These are phyloP conservation scores for Jacaranda copaia DNA, from an alignment of 257 asterid genomes.

Conservation along the genomic window DNA sequence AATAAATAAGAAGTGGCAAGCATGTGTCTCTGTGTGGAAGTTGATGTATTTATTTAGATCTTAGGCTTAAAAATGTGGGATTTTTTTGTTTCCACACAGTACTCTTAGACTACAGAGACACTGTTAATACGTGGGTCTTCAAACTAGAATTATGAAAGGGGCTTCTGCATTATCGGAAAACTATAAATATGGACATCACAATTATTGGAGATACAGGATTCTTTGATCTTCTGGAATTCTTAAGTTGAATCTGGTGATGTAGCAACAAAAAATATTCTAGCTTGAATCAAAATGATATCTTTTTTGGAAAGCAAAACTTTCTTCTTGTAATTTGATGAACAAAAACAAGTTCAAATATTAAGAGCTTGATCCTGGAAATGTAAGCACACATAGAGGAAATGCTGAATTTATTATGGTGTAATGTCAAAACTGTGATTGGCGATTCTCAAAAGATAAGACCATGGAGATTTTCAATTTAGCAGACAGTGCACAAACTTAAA, in stretches of 20 bases:
- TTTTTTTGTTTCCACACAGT: neutral
- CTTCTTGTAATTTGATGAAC: no score
- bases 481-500: no score
- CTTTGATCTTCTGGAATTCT: constrained; percentile 9
- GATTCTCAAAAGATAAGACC: no score
- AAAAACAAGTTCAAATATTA: no score
- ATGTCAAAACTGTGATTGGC: no score
- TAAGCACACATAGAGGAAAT: no score
- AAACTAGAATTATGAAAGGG: neutral
- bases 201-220: neutral
- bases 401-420: no score
- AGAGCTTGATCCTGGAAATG: no score
- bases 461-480: no score
- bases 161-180: neutral
- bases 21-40: neutral
- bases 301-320: no score
- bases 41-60: constrained; percentile 20
- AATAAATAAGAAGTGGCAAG: neutral
- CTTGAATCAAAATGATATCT: neutral
- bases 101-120: neutral
- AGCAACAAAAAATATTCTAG: neutral
- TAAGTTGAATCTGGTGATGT: constrained; percentile 6
- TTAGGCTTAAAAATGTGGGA: constrained; percentile 26
- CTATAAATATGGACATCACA: neutral
- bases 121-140: neutral